Evolutionary conservation across 345 rosid species (phyloP).

Genomic region (Boechera stricta): DNA sequence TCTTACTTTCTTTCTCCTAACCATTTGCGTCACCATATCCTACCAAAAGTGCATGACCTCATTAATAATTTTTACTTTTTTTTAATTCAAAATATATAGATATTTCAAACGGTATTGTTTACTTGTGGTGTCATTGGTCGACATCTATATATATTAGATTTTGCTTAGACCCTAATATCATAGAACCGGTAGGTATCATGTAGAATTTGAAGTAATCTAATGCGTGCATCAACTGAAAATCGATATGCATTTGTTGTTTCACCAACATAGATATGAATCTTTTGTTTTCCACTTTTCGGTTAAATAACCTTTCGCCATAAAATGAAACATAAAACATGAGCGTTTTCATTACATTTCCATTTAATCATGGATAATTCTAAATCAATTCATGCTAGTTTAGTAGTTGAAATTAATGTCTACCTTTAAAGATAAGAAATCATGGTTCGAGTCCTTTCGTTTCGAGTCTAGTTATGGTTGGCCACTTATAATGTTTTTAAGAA

Average conservation of each 20-base stretch:
- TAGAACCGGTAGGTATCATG: background rate
- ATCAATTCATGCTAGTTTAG: background rate
- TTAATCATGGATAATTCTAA: background rate
- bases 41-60: constrained; percentile 31
- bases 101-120: background rate
- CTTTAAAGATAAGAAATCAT: background rate
- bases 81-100: too few species aligned
- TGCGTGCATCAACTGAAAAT: background rate
- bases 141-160: background rate
- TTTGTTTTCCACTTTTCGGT: background rate
- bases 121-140: background rate
- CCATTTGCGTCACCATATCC: constrained; percentile 23
- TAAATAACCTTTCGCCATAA: too few species aligned
- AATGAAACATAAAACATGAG: background rate
- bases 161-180: background rate
- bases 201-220: background rate
- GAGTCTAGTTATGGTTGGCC: background rate
- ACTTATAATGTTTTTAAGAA: background rate
- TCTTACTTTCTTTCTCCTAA: constrained; percentile 11
- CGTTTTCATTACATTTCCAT: background rate
- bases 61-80: background rate
- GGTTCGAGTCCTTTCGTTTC: background rate
- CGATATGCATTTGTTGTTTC: background rate
- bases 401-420: background rate
- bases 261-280: background rate